A percentile compares a stretch with the other conserved stretches of the same genome.
These are phyloP conservation scores for Calamus simplicifolius DNA, from an alignment of 176 grass and related monocot species.

Conservation along the genomic window DNA sequence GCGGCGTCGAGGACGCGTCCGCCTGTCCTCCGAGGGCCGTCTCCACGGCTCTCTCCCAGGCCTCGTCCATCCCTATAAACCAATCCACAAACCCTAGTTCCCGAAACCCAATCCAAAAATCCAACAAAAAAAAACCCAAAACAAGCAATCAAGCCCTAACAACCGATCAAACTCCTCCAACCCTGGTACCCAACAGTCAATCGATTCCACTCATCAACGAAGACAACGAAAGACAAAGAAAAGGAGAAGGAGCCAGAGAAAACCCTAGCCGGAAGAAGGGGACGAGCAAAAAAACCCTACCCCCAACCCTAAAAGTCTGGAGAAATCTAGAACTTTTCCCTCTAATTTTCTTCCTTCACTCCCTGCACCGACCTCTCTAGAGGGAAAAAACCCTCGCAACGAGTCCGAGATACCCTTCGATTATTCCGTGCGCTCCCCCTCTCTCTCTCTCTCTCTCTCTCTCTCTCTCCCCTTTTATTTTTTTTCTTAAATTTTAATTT, in stretches of 20 bases:
- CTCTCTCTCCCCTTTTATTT: neutral
- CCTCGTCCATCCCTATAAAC: conserved; percentile 51
- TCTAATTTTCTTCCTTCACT: neutral
- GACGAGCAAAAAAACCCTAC: too few species aligned
- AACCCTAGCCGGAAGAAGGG: too few species aligned
- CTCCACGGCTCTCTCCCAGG: conserved; percentile 93
- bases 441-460: conserved; percentile 3
- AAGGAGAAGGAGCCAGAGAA: too few species aligned
- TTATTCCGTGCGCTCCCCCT: neutral
- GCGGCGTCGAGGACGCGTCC: conserved; percentile 25
- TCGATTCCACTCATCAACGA: too few species aligned
- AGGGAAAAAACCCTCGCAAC: neutral
- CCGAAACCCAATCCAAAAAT: neutral
- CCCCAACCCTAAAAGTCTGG: too few species aligned
- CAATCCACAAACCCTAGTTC: conserved; percentile 1
- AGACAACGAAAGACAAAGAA: too few species aligned
- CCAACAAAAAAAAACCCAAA: neutral
- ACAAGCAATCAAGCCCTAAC: neutral
- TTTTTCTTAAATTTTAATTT: conserved; percentile 1
- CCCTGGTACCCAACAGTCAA: too few species aligned
- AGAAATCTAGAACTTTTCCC: too few species aligned
- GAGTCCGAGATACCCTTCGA: too few species aligned
- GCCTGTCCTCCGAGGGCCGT: conserved; percentile 41
- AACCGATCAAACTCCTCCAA: too few species aligned
- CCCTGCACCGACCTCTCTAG: neutral